These are phyloP conservation scores for Elaphomyces granulatus DNA, from an alignment of 495 filamentous ascomycete genomes.

Conservation along the genomic window DNA sequence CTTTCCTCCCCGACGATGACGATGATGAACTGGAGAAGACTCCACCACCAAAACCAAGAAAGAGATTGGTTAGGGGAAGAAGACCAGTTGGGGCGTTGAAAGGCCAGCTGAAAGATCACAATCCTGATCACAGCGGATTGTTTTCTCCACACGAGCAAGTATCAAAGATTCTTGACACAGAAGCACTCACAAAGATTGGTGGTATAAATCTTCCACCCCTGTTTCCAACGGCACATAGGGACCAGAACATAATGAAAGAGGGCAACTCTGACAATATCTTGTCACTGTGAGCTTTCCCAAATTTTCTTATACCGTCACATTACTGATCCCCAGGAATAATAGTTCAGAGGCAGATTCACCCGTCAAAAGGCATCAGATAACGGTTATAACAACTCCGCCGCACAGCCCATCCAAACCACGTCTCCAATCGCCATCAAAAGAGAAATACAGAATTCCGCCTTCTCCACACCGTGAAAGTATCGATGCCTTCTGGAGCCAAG, in stretches of 20 bases:
- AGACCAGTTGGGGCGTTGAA: too few species aligned
- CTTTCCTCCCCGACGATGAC: slow-evolving; percentile 21
- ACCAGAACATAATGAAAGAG: slow-evolving; percentile 1
- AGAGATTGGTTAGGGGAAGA: slow-evolving; percentile 25
- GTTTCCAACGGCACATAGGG: neutral
- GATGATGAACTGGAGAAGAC: slow-evolving; percentile 9
- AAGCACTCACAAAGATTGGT: neutral
- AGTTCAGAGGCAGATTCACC: slow-evolving; percentile 22
- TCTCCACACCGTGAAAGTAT: slow-evolving; percentile 49
- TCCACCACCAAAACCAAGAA: slow-evolving; percentile 14
- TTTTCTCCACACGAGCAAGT: too few species aligned
- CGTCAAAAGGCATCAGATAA: slow-evolving; percentile 16
- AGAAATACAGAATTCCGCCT: slow-evolving; percentile 32
- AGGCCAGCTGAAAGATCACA: too few species aligned
- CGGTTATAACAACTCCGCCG: slow-evolving; percentile 26
- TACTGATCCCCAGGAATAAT: slow-evolving; percentile 6
- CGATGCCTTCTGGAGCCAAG: slow-evolving; percentile 71
- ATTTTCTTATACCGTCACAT: neutral
- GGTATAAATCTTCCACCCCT: neutral
- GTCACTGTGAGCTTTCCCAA: slow-evolving; percentile 2
- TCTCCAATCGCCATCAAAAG: slow-evolving; percentile 39
- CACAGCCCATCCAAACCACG: slow-evolving; percentile 28
- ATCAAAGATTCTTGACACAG: too few species aligned
- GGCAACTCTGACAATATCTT: slow-evolving; percentile 4
- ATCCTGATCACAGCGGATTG: too few species aligned